A percentile compares a stretch with the other conserved stretches of the same genome.
Evolutionary conservation across 1,139 yeast species (phyloP).

Genomic region (Diutina ranongensis): DNA sequence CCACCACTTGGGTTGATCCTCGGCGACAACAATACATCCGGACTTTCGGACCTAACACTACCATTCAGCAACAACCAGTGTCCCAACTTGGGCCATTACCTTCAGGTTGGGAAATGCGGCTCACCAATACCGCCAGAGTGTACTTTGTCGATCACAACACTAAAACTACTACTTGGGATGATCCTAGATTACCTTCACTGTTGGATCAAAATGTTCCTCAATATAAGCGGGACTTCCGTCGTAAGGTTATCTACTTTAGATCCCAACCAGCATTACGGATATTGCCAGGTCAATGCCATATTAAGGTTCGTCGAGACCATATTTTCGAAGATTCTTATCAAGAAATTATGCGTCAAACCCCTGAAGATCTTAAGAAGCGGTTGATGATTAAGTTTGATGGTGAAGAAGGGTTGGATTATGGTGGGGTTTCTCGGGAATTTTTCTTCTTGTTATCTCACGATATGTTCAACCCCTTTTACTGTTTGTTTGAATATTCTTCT

Average conservation of each 20-base stretch:
- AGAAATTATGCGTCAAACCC: conserved; percentile 97
- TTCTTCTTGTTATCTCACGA: conserved; percentile 94
- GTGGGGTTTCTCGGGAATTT: conserved; percentile 97
- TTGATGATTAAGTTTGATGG: conserved; percentile 98
- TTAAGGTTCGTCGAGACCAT: conserved; percentile 93
- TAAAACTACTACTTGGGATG: conserved; percentile 99
- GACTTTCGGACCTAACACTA: conserved; percentile 85
- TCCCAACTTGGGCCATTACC: conserved; percentile 97
- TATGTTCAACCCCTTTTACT: conserved; percentile 97
- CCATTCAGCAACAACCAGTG: conserved; percentile 73
- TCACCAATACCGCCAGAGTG: conserved; percentile 95
- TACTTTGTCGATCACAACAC: conserved; percentile 98
- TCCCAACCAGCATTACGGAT: conserved; percentile 97
- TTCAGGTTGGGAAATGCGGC: conserved; percentile 99
- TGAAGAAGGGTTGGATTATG: conserved; percentile 98
- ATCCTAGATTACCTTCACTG: conserved; percentile 94
- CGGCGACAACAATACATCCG: conserved; percentile 97
- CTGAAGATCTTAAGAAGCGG: conserved; percentile 94
- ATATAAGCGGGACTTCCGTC: conserved; percentile 95
- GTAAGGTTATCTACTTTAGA: conserved; percentile 93
- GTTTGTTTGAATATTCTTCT: conserved; percentile 92
- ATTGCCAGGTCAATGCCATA: conserved; percentile 96
- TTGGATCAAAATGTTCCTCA: conserved; percentile 98
- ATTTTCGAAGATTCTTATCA: conserved; percentile 96
- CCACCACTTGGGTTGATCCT: conserved; percentile 99